phyloP scores from a whole-genome alignment of 2,329 filamentous ascomycete species.

The Hymenotorrendiella dingleyae region DNA sequence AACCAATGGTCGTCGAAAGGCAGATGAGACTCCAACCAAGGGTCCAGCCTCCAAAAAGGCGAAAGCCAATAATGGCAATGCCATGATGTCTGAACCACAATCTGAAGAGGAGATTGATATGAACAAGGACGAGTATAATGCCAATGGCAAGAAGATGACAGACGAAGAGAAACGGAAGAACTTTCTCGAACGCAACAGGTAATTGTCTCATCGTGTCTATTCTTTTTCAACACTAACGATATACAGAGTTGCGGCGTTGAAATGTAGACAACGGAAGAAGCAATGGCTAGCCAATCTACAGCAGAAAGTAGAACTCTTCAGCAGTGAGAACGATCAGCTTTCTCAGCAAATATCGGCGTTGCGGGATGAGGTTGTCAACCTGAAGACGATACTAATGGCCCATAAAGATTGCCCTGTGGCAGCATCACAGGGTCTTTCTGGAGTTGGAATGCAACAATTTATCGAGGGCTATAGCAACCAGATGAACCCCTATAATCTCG shows the following conservation, averaged over 20 bases:
- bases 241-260: slow-evolving; percentile 81
- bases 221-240: slow-evolving; percentile 19
- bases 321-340: slow-evolving; percentile 83
- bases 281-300: slow-evolving; percentile 97
- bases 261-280: slow-evolving; percentile 97
- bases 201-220: slow-evolving; percentile 31
- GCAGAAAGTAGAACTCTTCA: slow-evolving; percentile 88
- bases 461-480: slow-evolving; percentile 20
- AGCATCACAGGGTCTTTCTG: slow-evolving; percentile 64
- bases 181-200: slow-evolving; percentile 95
- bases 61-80: slow-evolving; percentile 50
- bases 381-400: slow-evolving; percentile 86
- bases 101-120: slow-evolving; percentile 37
- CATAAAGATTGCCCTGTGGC: slow-evolving; percentile 96
- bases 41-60: slow-evolving; percentile 64
- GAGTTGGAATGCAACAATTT: slow-evolving; percentile 41
- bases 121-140: slow-evolving; percentile 52
- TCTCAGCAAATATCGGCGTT: slow-evolving; percentile 77
- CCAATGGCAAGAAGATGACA: slow-evolving; percentile 80
- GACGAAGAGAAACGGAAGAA: slow-evolving; percentile 99
- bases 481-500: slow-evolving; percentile 27
- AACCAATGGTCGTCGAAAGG: slow-evolving; percentile 70
- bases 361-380: slow-evolving; percentile 86
- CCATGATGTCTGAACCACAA: slow-evolving; percentile 29
- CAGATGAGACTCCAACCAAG: slow-evolving; percentile 61